Base-by-base conservation (phyloP, 805 yeast species). In the Ogataea paradorogensis region DNA sequence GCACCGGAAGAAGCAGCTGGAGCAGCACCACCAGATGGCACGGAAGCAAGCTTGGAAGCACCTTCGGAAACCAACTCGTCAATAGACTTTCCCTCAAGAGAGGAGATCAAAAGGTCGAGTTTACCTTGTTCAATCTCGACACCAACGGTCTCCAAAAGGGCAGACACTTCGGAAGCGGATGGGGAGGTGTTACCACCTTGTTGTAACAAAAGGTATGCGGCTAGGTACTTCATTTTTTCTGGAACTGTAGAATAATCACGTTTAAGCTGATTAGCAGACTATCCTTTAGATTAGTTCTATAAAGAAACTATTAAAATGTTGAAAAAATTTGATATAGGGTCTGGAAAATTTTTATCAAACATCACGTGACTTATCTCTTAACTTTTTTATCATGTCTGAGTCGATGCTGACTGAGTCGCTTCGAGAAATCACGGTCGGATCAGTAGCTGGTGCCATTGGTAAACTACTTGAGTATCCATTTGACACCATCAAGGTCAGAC, bases 21-120 rank as follows among this genome's bases (percentile, higher is more conserved):
- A 70, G 93, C 95, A 70, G 96, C 93, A 75, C 95, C 97, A 71
- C 96, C 97, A 64, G 96, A 62, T 73, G 98, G 97, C 56, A 91
- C 95, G 58, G 98, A 82, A 59, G 98, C 95, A 69, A 93, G 86
- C 80, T 93, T 93, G 75, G 84, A 74, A 73, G 84, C 74, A 79
- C 99, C 99, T 76, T 82, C 93, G 62, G 95, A 84, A 62, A 93
- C 81, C 74, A 93, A 82, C 67, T 87, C 96, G 58, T 73, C 80
- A 61, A 87, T 78, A 66, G 85, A 65, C 83, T 93, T 93, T 73
- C 98, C 99, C 71, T 88, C 93, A 62, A 93, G 78, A 63, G 93
- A 85, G 59, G 84, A 59, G 61, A 93, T 72, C 64, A 93, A 80
- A 60, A 84, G 61, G 59, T 85, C 71, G 67, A 93, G 73, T 71